These are phyloP conservation scores for Trichoderma polysporum DNA, from an alignment of 2,329 filamentous ascomycete genomes.

Conservation along the genomic window DNA sequence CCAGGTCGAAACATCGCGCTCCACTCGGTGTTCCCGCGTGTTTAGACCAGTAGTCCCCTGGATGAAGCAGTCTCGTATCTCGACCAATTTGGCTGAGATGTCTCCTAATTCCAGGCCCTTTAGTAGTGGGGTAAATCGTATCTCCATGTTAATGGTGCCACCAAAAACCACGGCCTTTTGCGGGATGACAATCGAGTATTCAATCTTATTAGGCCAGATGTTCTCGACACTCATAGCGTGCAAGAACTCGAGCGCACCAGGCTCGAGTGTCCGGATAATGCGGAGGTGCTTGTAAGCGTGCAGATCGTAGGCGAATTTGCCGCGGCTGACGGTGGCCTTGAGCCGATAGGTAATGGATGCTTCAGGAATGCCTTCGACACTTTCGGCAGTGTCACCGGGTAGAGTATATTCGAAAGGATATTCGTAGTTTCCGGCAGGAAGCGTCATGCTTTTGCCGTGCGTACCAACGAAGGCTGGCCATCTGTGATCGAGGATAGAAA, in stretches of 20 bases:
- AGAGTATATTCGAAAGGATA: conserved; percentile 76
- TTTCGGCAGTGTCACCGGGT: conserved; percentile 75
- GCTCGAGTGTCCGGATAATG: conserved; percentile 74
- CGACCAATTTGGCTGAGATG: conserved; percentile 76
- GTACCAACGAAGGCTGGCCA: conserved; percentile 65
- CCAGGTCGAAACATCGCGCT: conserved; percentile 64
- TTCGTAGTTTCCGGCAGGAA: conserved; percentile 77
- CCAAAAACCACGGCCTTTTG: conserved; percentile 95
- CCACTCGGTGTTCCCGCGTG: conserved; percentile 59
- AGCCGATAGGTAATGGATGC: conserved; percentile 87
- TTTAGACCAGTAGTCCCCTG: conserved; percentile 46
- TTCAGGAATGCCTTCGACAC: conserved; percentile 83
- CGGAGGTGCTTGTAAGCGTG: conserved; percentile 76
- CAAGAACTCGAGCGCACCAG: conserved; percentile 72
- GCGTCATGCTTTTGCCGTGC: conserved; percentile 55
- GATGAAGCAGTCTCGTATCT: conserved; percentile 68
- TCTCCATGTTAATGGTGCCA: conserved; percentile 78
- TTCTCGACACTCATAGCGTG: conserved; percentile 96
- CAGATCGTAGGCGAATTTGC: conserved; percentile 86
- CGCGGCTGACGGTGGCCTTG: conserved; percentile 83
- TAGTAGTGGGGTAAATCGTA: conserved; percentile 81
- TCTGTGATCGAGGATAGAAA: conserved; percentile 64
- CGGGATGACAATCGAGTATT: conserved; percentile 90
- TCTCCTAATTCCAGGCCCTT: conserved; percentile 87
- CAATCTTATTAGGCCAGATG: conserved; percentile 95